Evolutionary conservation across 1,284 basidiomycete species (phyloP).

Genomic region (Coriolopsis trogii): DNA sequence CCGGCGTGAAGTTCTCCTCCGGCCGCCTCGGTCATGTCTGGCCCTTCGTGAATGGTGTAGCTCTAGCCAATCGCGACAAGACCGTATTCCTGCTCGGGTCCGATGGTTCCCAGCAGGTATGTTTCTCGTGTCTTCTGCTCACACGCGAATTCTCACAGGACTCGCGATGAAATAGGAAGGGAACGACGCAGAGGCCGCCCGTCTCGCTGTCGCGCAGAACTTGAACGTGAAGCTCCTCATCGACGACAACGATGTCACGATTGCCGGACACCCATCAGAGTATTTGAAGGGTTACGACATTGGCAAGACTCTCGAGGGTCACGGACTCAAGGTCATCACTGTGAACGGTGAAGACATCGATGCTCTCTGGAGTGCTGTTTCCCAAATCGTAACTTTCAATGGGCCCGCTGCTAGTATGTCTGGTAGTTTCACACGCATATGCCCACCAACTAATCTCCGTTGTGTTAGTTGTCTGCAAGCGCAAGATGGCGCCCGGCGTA

Average conservation of each 20-base stretch:
- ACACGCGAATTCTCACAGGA: constrained; percentile 10
- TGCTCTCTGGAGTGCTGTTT: constrained; percentile 69
- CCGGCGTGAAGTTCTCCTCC: constrained; percentile 86
- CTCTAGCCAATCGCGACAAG: constrained; percentile 77
- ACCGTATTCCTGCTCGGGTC: constrained; percentile 82
- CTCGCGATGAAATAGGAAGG: constrained; percentile 61
- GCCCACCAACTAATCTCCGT: not conserved
- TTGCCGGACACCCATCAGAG: constrained; percentile 82
- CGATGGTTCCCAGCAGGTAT: constrained; percentile 80
- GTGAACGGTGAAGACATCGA: constrained; percentile 81
- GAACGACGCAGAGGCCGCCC: constrained; percentile 85
- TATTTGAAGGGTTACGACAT: constrained; percentile 81
- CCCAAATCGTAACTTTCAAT: constrained; percentile 53
- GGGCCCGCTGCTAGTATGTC: constrained; percentile 77
- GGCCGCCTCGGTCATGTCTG: constrained; percentile 86
- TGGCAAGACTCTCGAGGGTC: constrained; percentile 72
- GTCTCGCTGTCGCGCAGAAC: constrained; percentile 79
- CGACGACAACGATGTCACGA: constrained; percentile 88
- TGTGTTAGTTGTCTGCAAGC: constrained; percentile 65
- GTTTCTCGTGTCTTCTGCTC: not conserved
- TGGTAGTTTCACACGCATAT: not conserved
- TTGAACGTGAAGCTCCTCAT: constrained; percentile 85
- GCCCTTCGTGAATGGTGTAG: constrained; percentile 81
- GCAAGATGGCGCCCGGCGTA: constrained; percentile 77
- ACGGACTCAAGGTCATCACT: constrained; percentile 75